These are phyloP conservation scores for Fusarium falciforme DNA, from an alignment of 2,329 filamentous ascomycete genomes.

Conservation along the genomic window DNA sequence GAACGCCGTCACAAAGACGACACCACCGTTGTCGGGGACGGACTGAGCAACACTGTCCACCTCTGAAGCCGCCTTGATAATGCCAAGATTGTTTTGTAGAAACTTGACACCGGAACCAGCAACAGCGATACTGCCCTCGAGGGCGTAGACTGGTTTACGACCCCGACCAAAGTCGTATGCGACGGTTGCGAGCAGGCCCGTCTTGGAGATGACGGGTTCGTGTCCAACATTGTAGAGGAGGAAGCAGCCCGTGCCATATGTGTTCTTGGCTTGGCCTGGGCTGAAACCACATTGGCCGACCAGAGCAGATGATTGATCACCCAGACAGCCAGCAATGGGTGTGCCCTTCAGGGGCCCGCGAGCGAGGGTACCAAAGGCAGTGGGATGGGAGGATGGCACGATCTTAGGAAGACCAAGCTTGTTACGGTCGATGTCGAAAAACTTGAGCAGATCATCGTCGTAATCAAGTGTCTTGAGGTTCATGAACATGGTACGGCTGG, in stretches of 20 bases:
- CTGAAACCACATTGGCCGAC: conserved; percentile 88
- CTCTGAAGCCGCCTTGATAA: conserved; percentile 63
- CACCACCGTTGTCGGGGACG: conserved; percentile 80
- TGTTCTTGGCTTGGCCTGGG: conserved; percentile 88
- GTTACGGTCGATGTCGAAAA: conserved; percentile 77
- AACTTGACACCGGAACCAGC: conserved; percentile 86
- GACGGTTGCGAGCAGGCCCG: conserved; percentile 86
- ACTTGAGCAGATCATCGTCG: conserved; percentile 79
- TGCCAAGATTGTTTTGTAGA: conserved; percentile 71
- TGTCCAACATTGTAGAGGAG: conserved; percentile 88
- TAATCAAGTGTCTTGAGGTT: conserved; percentile 85
- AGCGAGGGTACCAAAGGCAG: conserved; percentile 76
- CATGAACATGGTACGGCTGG: conserved; percentile 95
- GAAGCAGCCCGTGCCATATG: conserved; percentile 91
- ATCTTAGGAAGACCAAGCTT: conserved; percentile 86
- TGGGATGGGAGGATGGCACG: conserved; percentile 80
- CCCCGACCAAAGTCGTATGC: conserved; percentile 81
- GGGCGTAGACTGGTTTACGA: conserved; percentile 75
- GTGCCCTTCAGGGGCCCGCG: conserved; percentile 75
- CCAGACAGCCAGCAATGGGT: conserved; percentile 84
- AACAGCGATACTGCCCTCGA: conserved; percentile 87
- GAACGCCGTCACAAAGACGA: conserved; percentile 90
- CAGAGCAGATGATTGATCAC: conserved; percentile 87
- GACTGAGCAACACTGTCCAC: conserved; percentile 64
- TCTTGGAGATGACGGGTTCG: conserved; percentile 85